Evolutionary conservation across 805 yeast genomes (phyloP).

Genomic region (Diddensiella caesifluorescens): DNA sequence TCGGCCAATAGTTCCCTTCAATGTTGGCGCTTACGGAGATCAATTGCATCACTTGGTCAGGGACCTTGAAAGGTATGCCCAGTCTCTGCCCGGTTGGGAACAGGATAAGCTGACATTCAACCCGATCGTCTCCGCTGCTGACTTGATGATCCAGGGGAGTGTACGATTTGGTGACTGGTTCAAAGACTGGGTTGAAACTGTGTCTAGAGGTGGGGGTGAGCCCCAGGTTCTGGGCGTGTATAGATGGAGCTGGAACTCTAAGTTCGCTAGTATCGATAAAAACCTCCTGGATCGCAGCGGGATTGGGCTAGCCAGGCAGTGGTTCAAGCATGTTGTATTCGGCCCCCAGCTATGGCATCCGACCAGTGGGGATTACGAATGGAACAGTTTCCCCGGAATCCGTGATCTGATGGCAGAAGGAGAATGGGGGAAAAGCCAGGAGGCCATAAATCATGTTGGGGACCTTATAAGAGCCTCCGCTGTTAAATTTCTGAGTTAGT

Average conservation of each 20-base stretch:
- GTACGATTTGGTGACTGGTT: conserved; percentile 50
- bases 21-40: conserved; percentile 44
- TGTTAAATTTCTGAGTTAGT: no score
- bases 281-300: conserved; percentile 42
- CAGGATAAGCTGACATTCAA: conserved; percentile 28
- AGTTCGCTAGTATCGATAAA: conserved; percentile 51
- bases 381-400: conserved; percentile 71
- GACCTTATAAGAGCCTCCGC: conserved; percentile 20
- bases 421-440: conserved; percentile 51
- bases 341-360: conserved; percentile 67
- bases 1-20: conserved; percentile 69
- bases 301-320: conserved; percentile 49
- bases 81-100: conserved; percentile 10
- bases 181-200: conserved; percentile 57
- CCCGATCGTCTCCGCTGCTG: conserved; percentile 29
- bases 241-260: conserved; percentile 79
- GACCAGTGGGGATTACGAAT: conserved; percentile 37
- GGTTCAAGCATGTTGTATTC: conserved; percentile 60
- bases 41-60: conserved; percentile 40
- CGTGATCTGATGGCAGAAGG: conserved; percentile 56
- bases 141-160: conserved; percentile 41
- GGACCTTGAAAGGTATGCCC: conserved; percentile 39
- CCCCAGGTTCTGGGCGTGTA: conserved; percentile 66
- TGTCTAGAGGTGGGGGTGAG: conserved; percentile 46
- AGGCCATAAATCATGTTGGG: conserved; percentile 16